A percentile compares a stretch with the other conserved stretches of the same genome.
These are phyloP conservation scores for Mycena olivaceomarginata DNA, from an alignment of 768 basidiomycete species.

Conservation along the genomic window DNA sequence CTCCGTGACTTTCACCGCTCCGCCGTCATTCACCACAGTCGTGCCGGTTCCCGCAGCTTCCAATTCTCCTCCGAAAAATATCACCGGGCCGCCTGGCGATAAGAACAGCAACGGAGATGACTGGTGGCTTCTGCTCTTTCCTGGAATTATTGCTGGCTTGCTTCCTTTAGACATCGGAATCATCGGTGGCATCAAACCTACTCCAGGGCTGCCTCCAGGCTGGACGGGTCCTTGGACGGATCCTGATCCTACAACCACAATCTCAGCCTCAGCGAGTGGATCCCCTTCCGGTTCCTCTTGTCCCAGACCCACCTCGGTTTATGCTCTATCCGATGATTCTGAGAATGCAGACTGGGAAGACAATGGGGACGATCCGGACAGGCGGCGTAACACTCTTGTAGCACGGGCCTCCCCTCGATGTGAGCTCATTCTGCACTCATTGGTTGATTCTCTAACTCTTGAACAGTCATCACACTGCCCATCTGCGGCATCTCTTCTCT, in stretches of 20 bases:
- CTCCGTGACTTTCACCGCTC: constrained; percentile 26
- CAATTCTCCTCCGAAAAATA: constrained; percentile 15
- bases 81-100: constrained; percentile 11
- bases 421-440: too few relatives aligned
- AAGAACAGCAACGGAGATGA: constrained; percentile 20
- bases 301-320: background rate
- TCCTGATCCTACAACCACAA: background rate
- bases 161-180: constrained; percentile 22
- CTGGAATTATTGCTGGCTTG: constrained; percentile 2
- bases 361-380: constrained; percentile 16
- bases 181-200: constrained; percentile 14
- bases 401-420: too few relatives aligned
- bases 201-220: background rate
- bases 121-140: constrained; percentile 29
- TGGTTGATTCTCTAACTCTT: too few relatives aligned
- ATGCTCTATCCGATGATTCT: constrained; percentile 12
- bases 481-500: too few relatives aligned
- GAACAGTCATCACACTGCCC: too few relatives aligned
- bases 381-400: background rate
- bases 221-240: constrained; percentile 21
- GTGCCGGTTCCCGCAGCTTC: constrained; percentile 24
- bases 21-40: constrained; percentile 10
- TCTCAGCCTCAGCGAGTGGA: background rate
- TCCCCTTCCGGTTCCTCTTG: constrained; percentile 6
- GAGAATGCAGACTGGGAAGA: constrained; percentile 20